Evolutionary conservation across 305 asterid genomes (phyloP), one percentile per base, ranked within the genome.

Genomic region (Ajuga reptans): DNA sequence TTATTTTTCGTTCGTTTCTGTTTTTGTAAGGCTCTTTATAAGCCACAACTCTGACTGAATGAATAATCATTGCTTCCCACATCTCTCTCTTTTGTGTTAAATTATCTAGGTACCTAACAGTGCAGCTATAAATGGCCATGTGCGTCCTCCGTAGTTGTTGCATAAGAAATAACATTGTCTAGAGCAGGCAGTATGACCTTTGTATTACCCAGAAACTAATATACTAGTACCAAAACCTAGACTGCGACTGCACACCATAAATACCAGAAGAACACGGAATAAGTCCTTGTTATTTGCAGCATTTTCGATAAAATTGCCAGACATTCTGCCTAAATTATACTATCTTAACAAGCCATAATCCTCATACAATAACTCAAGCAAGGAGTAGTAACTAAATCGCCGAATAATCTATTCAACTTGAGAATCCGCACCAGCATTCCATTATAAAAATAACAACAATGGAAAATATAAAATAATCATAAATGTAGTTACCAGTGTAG

Each of bases 401-500:
- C 0, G 11, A 10, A 17, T 18, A 6, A 53, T 60, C 61, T 11
- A 18, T 37, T 34, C 6, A 54, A 9, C 6, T 21, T 15, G 45
- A 51, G 21, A 64, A 49, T 41, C 37, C 51, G 24, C 18, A 18
- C 10, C 15, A 66, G 5, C 14, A 42, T 9, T 4, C 34, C 0
- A 66, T 3, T 6, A 45, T 9, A 15, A 27, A 7, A 15, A 31
- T 5, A 5, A 7, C 7, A 34, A 55, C 11, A 21, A 11, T 0
- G n/a, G 27, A 16, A 12, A 31, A 42, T 6, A 14, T 8, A 1
- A 60, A 46, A 62, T n/a, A n/a, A n/a, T n/a, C n/a, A n/a, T n/a
- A n/a, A n/a, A 52, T 17, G 37, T 8, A 0, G 34, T 27, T 78
- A 87, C 96, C 95, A 0, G 88, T 84, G 81, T 86, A 89, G 76